Evolutionary conservation across 108 stramenopile genomes (phyloP), one percentile per base, ranked within the genome.

Genomic region (Nitzschia sp.): DNA sequence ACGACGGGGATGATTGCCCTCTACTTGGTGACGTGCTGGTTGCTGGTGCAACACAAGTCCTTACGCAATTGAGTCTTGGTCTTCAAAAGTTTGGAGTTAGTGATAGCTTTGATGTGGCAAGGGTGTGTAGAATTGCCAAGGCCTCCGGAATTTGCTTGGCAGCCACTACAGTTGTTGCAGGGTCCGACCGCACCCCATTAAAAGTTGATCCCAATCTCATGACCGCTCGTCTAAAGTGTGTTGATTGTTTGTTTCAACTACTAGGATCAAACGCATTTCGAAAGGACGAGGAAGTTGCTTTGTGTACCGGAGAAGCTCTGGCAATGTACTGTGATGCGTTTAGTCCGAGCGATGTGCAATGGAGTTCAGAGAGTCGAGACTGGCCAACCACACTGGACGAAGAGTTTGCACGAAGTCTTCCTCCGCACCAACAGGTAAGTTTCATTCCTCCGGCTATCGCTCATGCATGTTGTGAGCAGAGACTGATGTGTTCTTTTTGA

Each of bases 281-380:
- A 40, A 87, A 88, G 61, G 89, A 93, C 53, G 85, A 88, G 34
- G 89, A 90, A 65, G 68, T 90, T n/a, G 75, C 83, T 34, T 64
- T 93, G 5, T 56, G 52, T 8, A 83, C 83, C 20, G 92, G 92
- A 8, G 92, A 93, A 78, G 92, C 92, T 43, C 61, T 93, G 17
- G 86, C 79, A 7, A 44, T 43, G 26, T 90, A 85, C 53, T 67
- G 84, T 21, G 84, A 86, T 73, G 79, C 74, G 10, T 59, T 26
- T 37, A 71, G 41, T 71, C 73, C 57, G 10, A 54, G 70, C 22
- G 72, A 69, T 53, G 64, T 53, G 25, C 60, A 40, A n/a, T 64
- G 62, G 63, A 73, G 62, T 20, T 50, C 58, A n/a, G 24, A 38
- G 51, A 20, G 67, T 43, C 56, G 68, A 53, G 68, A 63, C 17